Evolutionary conservation across 495 filamentous ascomycete species (phyloP).

Genomic region (Penicillium robsamsonii): DNA sequence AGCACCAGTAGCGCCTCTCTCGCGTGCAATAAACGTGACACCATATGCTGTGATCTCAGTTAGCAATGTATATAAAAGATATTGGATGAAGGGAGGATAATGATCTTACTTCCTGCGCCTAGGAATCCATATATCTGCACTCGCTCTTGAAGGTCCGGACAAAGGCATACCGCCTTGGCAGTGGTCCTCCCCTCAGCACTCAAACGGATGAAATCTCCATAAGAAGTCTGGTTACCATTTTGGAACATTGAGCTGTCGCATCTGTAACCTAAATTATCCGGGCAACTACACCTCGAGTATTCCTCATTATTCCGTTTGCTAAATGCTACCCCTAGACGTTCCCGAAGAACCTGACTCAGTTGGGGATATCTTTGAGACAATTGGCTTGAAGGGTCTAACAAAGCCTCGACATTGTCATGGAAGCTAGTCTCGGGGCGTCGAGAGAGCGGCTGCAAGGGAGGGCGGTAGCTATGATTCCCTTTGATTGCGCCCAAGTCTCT

Average conservation of each 20-base stretch:
- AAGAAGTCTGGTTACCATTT: not conserved
- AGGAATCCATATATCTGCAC: conserved; percentile 23
- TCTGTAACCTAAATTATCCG: not conserved
- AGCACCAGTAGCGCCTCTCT: not conserved
- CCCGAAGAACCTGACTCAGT: conserved; percentile 12
- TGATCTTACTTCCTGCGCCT: conserved; percentile 21
- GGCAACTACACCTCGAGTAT: conserved; percentile 18
- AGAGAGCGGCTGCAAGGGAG: not conserved
- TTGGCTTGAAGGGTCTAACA: conserved; percentile 5
- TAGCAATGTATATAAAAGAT: conserved; percentile 5
- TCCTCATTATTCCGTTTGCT: conserved; percentile 2
- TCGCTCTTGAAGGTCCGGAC: conserved; percentile 1
- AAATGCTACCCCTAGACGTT: conserved; percentile 11
- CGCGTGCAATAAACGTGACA: conserved; percentile 22
- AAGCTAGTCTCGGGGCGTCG: not conserved
- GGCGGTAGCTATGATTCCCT: not conserved
- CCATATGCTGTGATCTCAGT: conserved; percentile 23
- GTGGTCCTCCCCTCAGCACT: not conserved
- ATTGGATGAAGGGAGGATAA: not conserved
- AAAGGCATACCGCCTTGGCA: not conserved
- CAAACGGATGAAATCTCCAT: not conserved
- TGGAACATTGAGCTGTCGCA: conserved; percentile 4
- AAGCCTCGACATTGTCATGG: not conserved
- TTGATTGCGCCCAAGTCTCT: not conserved
- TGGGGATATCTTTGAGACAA: conserved; percentile 15